A percentile compares a stretch with the other conserved stretches of the same genome.
Evolutionary conservation across 768 basidiomycete species (phyloP).

Genomic region (Lactarius hengduanensis): DNA sequence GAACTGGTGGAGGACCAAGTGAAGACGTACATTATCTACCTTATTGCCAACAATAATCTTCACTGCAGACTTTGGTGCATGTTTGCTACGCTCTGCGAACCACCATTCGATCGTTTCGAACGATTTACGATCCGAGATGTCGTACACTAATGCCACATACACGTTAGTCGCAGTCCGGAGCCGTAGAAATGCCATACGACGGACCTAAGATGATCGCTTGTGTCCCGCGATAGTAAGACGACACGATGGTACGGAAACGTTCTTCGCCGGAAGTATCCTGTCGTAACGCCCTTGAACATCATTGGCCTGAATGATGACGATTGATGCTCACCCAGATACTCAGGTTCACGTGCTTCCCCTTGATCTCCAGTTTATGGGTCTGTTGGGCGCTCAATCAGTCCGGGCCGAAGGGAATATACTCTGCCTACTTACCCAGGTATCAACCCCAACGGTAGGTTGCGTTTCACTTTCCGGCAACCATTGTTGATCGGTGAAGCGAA

Average conservation of each 20-base stretch:
- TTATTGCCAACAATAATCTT: constrained; percentile 77
- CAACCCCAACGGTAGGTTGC: constrained; percentile 78
- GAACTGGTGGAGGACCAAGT: not conserved
- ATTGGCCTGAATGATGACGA: not conserved
- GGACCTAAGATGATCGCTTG: constrained; percentile 74
- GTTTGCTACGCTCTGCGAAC: constrained; percentile 90
- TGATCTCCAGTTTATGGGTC: constrained; percentile 90
- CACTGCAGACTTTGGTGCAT: constrained; percentile 78
- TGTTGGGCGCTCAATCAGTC: constrained; percentile 32
- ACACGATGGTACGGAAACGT: constrained; percentile 91
- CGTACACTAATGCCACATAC: constrained; percentile 63
- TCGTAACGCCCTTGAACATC: constrained; percentile 13
- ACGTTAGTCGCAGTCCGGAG: not conserved
- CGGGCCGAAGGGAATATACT: not conserved
- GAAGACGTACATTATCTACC: not conserved
- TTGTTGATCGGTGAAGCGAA: constrained; percentile 92
- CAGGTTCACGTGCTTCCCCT: constrained; percentile 81
- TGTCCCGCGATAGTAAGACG: constrained; percentile 88
- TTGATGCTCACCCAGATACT: constrained; percentile 82
- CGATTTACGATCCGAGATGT: constrained; percentile 86
- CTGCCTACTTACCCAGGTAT: constrained; percentile 63
- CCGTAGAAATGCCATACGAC: not conserved
- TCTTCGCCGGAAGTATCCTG: constrained; percentile 96
- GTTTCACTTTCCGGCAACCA: constrained; percentile 90
- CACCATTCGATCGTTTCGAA: constrained; percentile 90